Evolutionary conservation across 2,329 filamentous ascomycete species (phyloP), one percentile per base, ranked within the genome.

Genomic region (Penicillium sp.): DNA sequence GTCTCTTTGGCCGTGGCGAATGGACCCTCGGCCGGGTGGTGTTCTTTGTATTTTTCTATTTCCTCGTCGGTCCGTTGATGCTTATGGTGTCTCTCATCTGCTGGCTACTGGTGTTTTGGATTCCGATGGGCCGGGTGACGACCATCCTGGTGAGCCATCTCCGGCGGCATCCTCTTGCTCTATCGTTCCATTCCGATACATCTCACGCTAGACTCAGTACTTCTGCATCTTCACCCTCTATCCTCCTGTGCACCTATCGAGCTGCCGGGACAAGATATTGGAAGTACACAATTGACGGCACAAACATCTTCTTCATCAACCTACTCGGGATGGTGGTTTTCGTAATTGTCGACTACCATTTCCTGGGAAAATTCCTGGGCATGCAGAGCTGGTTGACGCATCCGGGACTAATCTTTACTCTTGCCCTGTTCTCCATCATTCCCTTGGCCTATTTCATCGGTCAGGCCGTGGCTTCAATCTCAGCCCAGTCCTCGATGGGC

Each of bases 281-380:
- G 92, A 98, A 98, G 73, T 98, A 98, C 73, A 98, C 93, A 3
- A 79, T 98, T 50, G 93, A 98, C 66, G 95, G 93, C 47, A 98
- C 93, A 53, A 98, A 98, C 72, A 95, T 98, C 66, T 97, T 98
- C 74, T 82, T 98, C 58, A 96, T 98, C 77, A 98, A 98, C 68
- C 81, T 98, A 49, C 89, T 97, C 74, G 87, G 83, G 10, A 82
- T 98, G 15, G 93, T 98, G n/a, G 75, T 88, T 23, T 96, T 98
- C 66, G 88, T 92, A 64, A 95, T 98, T 55, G 82, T 95, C 57
- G 93, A 98, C 75, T 97, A 92, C 78, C 84, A 84, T 52, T 78
- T 98, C 23, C 76, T 98, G 24, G 80, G 84, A 29, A 75, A 83
- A 13, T 72, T 82, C 3, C 72, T 97, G 31, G 81, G 86, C 18